A percentile compares a stretch with the other conserved stretches of the same genome.
These are phyloP conservation scores for Fusarium zealandicum DNA, from an alignment of 2,329 filamentous ascomycete species.

Conservation along the genomic window DNA sequence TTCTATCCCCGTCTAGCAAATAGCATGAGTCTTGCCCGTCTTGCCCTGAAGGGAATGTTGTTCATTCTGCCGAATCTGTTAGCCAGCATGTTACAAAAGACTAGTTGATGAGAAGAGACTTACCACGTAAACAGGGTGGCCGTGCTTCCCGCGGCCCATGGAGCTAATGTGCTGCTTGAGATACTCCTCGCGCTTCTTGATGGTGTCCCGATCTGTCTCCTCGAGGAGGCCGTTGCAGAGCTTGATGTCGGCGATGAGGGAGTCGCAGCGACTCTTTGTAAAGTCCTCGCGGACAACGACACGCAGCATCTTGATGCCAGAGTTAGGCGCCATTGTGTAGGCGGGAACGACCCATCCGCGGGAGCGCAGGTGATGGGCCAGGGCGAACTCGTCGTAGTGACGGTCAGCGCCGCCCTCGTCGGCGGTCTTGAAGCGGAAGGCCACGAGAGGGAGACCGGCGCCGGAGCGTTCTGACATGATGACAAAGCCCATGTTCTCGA, in stretches of 20 bases:
- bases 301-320: constrained; percentile 86
- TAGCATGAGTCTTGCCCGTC: constrained; percentile 86
- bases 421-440: constrained; percentile 75
- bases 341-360: constrained; percentile 94
- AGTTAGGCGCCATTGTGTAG: constrained; percentile 95
- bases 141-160: constrained; percentile 61
- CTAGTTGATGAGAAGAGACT: constrained; percentile 31
- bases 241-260: constrained; percentile 79
- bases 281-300: constrained; percentile 95
- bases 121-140: constrained; percentile 57
- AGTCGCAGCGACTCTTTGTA: constrained; percentile 79
- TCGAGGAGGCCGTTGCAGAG: constrained; percentile 75
- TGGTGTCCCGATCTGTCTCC: constrained; percentile 74
- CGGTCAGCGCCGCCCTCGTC: constrained; percentile 59
- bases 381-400: constrained; percentile 75
- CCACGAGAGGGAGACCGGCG: constrained; percentile 84
- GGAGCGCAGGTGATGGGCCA: constrained; percentile 85
- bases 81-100: not conserved
- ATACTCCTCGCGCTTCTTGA: constrained; percentile 74
- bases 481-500: constrained; percentile 79
- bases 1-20: constrained; percentile 66
- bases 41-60: constrained; percentile 89
- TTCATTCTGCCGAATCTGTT: constrained; percentile 62
- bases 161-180: constrained; percentile 64
- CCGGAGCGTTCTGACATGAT: constrained; percentile 86